Base-by-base conservation (phyloP, 2,329 filamentous ascomycete species). In the Aspergillus phoenicis region DNA sequence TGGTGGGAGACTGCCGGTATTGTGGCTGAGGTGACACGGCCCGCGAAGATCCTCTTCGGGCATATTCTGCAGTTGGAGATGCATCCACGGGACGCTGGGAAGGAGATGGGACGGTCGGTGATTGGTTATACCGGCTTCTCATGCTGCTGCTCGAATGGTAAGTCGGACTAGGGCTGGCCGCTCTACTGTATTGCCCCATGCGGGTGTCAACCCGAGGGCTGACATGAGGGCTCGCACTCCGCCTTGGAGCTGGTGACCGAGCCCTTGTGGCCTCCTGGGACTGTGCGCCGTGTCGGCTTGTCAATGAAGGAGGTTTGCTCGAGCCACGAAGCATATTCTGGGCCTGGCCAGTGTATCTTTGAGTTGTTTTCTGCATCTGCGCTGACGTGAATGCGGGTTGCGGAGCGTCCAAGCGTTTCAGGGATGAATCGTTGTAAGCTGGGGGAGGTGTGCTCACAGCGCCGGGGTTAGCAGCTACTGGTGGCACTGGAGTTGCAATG, bases 361-460 rank as follows among this genome's bases (percentile, higher is more conserved):
- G 90, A 0, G 93, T 95, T 4, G 93, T 91, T 75, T 96, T 91
- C 72, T 97, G 91, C 96, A 99, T 99, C 52, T 95, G 91, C 64
- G 90, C 91, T 4, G 92, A 91, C 0, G 96, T 99, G 62, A 96
- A 92, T 1, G 95, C 95, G 2, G 94, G 93, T 61, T 94, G 89
- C 2, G 95, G 96, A 11, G 94, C 91, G 57, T 93, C 95, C 4
- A 98, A 84, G 61, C 91, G 85, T 72, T 90, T 91, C 49, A 92
- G 84, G 53, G 89, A 86, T 51, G 87, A 78, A 60, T 84, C 86
- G 62, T 94, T 90, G 71, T 97, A 98, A 0, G 91, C 91, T 4
- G 94, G 94, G 2, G 94, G 94, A 5, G 93, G 92, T 8, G 91
- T 93, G 45, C 64, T 68, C 33, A 75, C 76, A 38, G 72, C 64